A percentile compares a stretch with the other conserved stretches of the same genome.
phyloP scores from a whole-genome alignment of 106 monocot species.

The Hemerocallis citrina region DNA sequence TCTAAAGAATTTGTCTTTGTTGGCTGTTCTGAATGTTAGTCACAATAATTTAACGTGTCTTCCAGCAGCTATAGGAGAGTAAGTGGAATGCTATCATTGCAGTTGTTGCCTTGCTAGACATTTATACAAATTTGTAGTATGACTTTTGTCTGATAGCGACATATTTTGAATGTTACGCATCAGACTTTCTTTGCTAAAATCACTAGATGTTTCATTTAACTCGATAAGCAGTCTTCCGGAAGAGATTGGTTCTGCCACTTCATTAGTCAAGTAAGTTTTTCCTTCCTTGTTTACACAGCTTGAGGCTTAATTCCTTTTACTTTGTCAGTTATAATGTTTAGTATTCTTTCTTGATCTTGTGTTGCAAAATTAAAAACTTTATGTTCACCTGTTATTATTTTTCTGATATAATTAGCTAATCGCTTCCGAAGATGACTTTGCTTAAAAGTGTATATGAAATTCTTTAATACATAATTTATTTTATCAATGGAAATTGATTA shows the following conservation, averaged over 20 bases:
- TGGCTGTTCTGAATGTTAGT: constrained; percentile 80
- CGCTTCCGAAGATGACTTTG: neutral
- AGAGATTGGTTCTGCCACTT: constrained; percentile 63
- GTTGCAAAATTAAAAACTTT: neutral
- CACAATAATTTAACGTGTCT: constrained; percentile 76
- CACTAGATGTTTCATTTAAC: constrained; percentile 84
- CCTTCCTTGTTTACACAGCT: neutral
- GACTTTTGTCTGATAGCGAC: constrained; percentile 7
- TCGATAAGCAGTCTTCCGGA: constrained; percentile 58
- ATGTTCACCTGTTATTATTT: neutral
- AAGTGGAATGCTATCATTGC: constrained; percentile 30
- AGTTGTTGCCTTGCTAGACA: neutral
- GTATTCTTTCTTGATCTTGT: neutral
- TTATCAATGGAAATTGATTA: neutral
- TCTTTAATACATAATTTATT: neutral
- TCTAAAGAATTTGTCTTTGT: constrained; percentile 50
- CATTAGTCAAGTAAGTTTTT: constrained; percentile 74
- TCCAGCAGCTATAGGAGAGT: constrained; percentile 87
- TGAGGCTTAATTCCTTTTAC: neutral
- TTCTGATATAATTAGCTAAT: neutral
- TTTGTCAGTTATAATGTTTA: neutral
- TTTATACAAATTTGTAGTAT: neutral
- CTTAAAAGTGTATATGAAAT: neutral
- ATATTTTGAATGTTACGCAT: constrained; percentile 7
- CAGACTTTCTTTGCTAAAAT: constrained; percentile 82